Percentiles rank a stretch among this genome's conserved stretches.
Evolutionary conservation across 192 early-diverging fungal genomes (phyloP).

Genomic region (Phlyctochytrium bullatum): DNA sequence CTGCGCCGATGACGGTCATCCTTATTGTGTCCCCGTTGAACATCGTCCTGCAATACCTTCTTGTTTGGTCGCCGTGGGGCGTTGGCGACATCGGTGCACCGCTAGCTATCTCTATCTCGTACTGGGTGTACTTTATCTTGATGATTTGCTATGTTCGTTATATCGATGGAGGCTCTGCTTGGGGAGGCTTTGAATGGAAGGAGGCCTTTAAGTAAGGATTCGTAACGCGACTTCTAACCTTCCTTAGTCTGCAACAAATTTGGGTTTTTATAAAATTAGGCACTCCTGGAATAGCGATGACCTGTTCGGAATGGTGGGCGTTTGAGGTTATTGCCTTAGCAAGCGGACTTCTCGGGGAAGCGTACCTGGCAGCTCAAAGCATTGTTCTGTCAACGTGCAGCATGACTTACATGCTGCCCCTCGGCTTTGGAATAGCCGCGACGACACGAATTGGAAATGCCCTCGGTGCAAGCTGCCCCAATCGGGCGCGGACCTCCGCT

Average conservation of each 20-base stretch:
- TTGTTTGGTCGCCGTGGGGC: slow-evolving; percentile 73
- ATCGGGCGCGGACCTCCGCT: slow-evolving; percentile 12
- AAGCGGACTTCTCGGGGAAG: slow-evolving; percentile 73
- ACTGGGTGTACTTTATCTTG: slow-evolving; percentile 67
- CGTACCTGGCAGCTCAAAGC: slow-evolving; percentile 76
- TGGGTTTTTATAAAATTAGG: slow-evolving; percentile 54
- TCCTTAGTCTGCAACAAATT: slow-evolving; percentile 1
- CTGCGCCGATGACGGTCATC: slow-evolving; percentile 42
- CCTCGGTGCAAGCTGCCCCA: slow-evolving; percentile 18
- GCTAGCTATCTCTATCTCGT: slow-evolving; percentile 69
- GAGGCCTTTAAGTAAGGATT: slow-evolving; percentile 48
- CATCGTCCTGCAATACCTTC: slow-evolving; percentile 67
- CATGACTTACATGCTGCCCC: slow-evolving; percentile 71
- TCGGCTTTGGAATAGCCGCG: slow-evolving; percentile 75
- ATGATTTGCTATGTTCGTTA: slow-evolving; percentile 58
- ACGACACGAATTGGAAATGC: slow-evolving; percentile 73
- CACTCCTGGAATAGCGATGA: slow-evolving; percentile 74
- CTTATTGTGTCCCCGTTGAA: slow-evolving; percentile 70
- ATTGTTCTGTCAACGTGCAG: slow-evolving; percentile 71
- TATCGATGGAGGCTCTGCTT: slow-evolving; percentile 65
- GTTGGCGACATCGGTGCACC: slow-evolving; percentile 86
- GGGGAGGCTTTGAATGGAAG: slow-evolving; percentile 72
- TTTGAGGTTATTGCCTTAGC: slow-evolving; percentile 38
- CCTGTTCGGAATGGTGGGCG: slow-evolving; percentile 61
- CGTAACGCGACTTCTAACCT: not conserved